phyloP scores from a whole-genome alignment of 2,329 filamentous ascomycete species.

The Penicillium crustosum region DNA sequence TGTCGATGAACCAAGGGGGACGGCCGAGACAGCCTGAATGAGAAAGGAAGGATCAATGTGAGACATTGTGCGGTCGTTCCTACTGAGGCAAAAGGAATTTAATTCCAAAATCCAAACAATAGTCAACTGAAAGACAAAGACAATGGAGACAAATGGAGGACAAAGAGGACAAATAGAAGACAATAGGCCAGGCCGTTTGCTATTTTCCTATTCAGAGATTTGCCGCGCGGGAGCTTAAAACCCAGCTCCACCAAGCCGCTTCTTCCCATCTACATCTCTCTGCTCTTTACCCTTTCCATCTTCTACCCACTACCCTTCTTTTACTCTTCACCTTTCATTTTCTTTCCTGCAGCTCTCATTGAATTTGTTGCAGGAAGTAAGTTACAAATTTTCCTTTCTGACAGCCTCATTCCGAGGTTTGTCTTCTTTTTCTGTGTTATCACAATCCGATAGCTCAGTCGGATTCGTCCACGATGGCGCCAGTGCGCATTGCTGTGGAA shows the following conservation, averaged over 20 bases:
- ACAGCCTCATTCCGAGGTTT: background rate
- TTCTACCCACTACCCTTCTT: background rate
- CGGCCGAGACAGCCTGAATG: slow-evolving; percentile 37
- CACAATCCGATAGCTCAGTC: background rate
- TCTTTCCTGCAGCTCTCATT: background rate
- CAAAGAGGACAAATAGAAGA: background rate
- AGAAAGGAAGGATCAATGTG: slow-evolving; percentile 34
- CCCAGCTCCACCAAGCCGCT: slow-evolving; percentile 7
- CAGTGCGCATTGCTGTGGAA: slow-evolving; percentile 74
- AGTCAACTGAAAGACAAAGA: background rate
- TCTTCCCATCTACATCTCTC: slow-evolving; percentile 12
- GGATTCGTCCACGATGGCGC: background rate
- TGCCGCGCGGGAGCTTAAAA: slow-evolving; percentile 13
- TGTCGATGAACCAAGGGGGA: slow-evolving; percentile 39
- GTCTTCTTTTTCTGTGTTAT: background rate
- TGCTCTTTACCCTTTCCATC: slow-evolving; percentile 1
- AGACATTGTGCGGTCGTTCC: slow-evolving; percentile 25
- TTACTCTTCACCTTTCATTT: background rate
- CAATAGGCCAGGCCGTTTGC: background rate
- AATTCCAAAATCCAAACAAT: background rate
- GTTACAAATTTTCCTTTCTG: background rate
- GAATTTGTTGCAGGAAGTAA: background rate
- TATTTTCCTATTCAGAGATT: slow-evolving; percentile 7
- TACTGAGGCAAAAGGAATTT: background rate
- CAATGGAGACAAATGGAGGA: background rate